Base-by-base conservation (phyloP, 768 basidiomycete genomes). In the Coprinopsis cinerea region DNA sequence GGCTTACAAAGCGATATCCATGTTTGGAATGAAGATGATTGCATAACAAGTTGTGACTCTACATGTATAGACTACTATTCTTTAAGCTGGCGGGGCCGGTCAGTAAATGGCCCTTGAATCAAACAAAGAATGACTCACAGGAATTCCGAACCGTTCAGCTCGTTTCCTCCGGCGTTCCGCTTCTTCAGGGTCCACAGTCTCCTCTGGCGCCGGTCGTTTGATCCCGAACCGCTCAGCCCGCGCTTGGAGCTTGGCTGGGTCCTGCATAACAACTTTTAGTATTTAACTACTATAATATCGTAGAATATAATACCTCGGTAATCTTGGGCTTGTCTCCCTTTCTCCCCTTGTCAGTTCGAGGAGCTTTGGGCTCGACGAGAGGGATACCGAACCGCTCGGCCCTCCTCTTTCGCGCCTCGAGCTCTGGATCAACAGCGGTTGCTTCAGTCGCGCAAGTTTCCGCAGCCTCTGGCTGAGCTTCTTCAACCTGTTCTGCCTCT, bases 331-430 rank as follows among this genome's bases (percentile, higher is more conserved):
- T 51, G 45, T 23, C 53, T 23, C 60, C 35, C 17, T 52, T 54
- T 53, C 53, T 61, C 30, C 32, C 52, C 63, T 62, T 55, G 48
- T 61, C 52, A 63, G 62, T 55, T 45, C 62, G 55, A 34, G 60
- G 13, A 14, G 18, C 44, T 40, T 62, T 53, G 4, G 59, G 51
- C 23, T 76, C 71, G 7, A 83, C 76, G 6, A 83, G 58, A 2
- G 82, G 76, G n/a, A 83, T 79, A 26, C 82, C 82, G 55, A 88
- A 87, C n/a, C 85, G 79, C 15, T 71, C 81, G 4, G 85, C 84
- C 35, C 85, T 79, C 36, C 72, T 68, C 59, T 68, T 78, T 47
- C 81, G 78, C 57, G 73, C 82, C 55, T 76, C 81, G 9, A 72
- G 63, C 46, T 85, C 84, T 22, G 64, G 49, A 51, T 83, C 81